A percentile compares a stretch with the other conserved stretches of the same genome.
These are phyloP conservation scores for Metschnikowia noctiluminum DNA, from an alignment of 805 yeast genomes.

Conservation along the genomic window DNA sequence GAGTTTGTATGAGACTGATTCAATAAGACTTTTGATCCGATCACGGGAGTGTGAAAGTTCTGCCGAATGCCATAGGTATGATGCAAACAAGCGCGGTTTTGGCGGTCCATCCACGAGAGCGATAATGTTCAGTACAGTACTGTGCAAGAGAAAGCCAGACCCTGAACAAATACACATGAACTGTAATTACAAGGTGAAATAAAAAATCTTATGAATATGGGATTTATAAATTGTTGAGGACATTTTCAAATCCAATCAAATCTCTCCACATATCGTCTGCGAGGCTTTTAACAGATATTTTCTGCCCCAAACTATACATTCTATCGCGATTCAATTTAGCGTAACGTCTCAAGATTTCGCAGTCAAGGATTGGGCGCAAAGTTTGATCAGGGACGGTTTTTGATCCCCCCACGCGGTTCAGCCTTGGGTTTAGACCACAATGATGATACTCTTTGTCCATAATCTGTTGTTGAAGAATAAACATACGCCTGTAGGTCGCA, in stretches of 20 bases:
- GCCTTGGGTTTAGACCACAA: conserved; percentile 78
- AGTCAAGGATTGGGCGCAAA: conserved; percentile 64
- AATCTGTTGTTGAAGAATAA: conserved; percentile 83
- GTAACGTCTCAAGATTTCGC: conserved; percentile 52
- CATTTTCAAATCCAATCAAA: conserved; percentile 52
- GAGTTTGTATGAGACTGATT: no score
- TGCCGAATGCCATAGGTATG: no score
- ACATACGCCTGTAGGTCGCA: conserved; percentile 71
- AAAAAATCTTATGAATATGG: no score
- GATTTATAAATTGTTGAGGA: conserved; percentile 24
- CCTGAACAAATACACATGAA: not conserved
- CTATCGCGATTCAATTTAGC: conserved; percentile 55
- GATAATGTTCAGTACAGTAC: no score
- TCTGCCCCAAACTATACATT: conserved; percentile 50
- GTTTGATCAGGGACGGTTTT: conserved; percentile 34
- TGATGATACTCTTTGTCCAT: conserved; percentile 69
- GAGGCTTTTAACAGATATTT: conserved; percentile 53
- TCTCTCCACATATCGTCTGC: conserved; percentile 67
- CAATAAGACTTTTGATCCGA: no score
- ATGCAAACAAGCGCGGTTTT: no score
- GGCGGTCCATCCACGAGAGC: no score
- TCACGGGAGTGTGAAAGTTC: no score
- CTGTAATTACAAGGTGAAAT: no score
- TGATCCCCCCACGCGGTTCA: conserved; percentile 52
- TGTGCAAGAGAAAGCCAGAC: no score